Base-by-base conservation (phyloP, 2,329 filamentous ascomycete species). In the Xylariaceae sp. region DNA sequence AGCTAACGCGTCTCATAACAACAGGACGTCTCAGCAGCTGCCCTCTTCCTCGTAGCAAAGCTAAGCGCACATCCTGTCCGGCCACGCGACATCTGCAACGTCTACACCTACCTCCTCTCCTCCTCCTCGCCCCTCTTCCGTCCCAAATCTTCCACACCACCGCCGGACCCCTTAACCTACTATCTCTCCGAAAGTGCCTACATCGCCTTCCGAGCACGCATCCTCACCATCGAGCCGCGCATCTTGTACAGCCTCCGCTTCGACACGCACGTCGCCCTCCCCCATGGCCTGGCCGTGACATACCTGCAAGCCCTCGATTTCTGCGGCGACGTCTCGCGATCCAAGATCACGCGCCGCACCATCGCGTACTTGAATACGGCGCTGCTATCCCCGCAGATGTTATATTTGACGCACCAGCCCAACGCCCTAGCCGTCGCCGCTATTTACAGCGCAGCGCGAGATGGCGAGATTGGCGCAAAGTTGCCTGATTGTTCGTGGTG, bases 381-480 rank as follows among this genome's bases (percentile, higher is more conserved):
- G 2, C 77, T 99, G 9, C 76, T 97, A 39, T 94, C 88, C 50
- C 92, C 94, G 7, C 93, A 97, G 74, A 79, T 95, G 71, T 78
- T 97, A 11, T 97, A 95, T 73, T 78, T 96, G 34, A 97, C 94
- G 2, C 92, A 97, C 71, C 94, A 97, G 72, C 93, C 94, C 1
- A 83, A 88, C 62, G 84, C 87, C 23, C 78, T 99, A 8, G 93
- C 94, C 3, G 90, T 91, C 2, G 90, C 92, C 1, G 90, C 92
- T 0, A 88, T 97, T 37, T 99, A 97, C 72, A 84, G 91, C n/a
- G 90, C 93, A 0, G 89, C 91, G 0, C 82, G 87, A 50, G 92
- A 97, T 65, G 73, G 45, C 45, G 55, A 56, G 15, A 49, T 84
- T 1, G 86, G 82, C 0, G 84, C 89, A 10, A 92, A 90, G 72